These are phyloP conservation scores for Pseudohyphozyma bogoriensis DNA, from an alignment of 768 basidiomycete genomes.

Conservation along the genomic window DNA sequence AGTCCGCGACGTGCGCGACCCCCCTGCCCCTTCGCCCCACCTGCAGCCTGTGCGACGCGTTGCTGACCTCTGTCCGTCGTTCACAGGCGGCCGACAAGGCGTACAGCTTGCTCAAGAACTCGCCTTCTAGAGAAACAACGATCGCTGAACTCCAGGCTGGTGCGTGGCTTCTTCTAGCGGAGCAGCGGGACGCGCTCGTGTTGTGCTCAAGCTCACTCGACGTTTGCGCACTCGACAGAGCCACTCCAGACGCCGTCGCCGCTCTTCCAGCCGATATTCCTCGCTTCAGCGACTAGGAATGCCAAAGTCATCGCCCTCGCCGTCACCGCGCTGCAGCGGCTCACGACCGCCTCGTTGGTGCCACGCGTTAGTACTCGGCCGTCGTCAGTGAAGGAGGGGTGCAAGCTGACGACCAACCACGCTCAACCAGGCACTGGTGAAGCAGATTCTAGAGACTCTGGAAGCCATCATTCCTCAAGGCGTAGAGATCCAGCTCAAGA, in stretches of 20 bases:
- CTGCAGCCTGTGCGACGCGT: background rate
- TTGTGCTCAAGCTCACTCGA: background rate
- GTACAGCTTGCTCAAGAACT: conserved; percentile 10
- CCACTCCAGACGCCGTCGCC: conserved; percentile 32
- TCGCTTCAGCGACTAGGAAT: conserved; percentile 87
- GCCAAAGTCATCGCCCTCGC: conserved; percentile 89
- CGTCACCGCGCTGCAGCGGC: conserved; percentile 76
- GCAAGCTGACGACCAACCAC: background rate
- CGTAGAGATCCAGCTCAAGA: conserved; percentile 90
- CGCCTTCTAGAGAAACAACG: conserved; percentile 3
- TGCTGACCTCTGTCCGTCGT: background rate
- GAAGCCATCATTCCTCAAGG: conserved; percentile 80
- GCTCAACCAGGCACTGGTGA: conserved; percentile 53
- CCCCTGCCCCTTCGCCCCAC: background rate
- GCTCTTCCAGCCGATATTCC: conserved; percentile 75
- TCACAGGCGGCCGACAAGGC: conserved; percentile 26
- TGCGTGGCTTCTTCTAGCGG: background rate
- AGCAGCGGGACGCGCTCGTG: background rate
- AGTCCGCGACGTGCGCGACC: conserved; percentile 14
- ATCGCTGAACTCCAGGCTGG: conserved; percentile 6
- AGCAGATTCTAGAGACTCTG: conserved; percentile 72
- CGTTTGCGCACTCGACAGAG: background rate
- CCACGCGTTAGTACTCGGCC: conserved; percentile 4
- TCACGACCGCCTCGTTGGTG: conserved; percentile 53
- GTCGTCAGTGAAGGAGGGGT: background rate